These are phyloP conservation scores for Ophiobolus disseminans DNA, from an alignment of 2,329 filamentous ascomycete species.

Conservation along the genomic window DNA sequence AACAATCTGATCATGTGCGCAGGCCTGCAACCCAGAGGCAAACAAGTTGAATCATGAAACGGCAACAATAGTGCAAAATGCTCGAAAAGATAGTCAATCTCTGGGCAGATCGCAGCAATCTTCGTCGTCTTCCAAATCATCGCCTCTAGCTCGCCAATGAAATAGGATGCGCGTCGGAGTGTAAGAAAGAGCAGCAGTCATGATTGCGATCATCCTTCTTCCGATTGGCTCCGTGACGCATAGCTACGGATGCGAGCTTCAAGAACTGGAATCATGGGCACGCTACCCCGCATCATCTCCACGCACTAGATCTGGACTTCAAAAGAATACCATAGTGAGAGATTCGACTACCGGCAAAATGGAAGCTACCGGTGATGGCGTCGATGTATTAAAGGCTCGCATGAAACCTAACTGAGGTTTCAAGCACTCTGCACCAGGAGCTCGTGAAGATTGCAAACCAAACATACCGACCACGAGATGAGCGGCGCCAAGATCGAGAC, in stretches of 20 bases:
- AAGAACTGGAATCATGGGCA: constrained; percentile 16
- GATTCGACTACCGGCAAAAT: constrained; percentile 11
- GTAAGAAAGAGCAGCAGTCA: not conserved
- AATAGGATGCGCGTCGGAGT: not conserved
- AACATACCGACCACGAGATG: constrained; percentile 8
- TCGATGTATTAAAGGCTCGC: not conserved
- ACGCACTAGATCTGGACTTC: not conserved
- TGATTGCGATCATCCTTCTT: not conserved
- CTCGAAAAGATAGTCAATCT: too few species aligned
- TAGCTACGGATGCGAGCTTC: not conserved
- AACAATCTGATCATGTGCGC: too few species aligned
- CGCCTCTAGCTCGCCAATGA: not conserved
- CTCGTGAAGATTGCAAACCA: not conserved
- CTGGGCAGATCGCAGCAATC: not conserved
- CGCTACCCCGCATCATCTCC: constrained; percentile 20
- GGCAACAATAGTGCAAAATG: too few species aligned
- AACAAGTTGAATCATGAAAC: too few species aligned
- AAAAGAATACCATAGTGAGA: not conserved
- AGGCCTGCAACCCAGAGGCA: too few species aligned
- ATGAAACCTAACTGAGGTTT: not conserved
- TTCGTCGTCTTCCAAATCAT: constrained; percentile 3
- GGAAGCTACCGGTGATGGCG: constrained; percentile 12
- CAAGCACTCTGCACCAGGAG: not conserved
- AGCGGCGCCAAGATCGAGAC: constrained; percentile 21
- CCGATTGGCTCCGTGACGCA: constrained; percentile 12